Conservation (phyloP, 306 rosid genomes). For the Cicer yamashitae region DNA sequence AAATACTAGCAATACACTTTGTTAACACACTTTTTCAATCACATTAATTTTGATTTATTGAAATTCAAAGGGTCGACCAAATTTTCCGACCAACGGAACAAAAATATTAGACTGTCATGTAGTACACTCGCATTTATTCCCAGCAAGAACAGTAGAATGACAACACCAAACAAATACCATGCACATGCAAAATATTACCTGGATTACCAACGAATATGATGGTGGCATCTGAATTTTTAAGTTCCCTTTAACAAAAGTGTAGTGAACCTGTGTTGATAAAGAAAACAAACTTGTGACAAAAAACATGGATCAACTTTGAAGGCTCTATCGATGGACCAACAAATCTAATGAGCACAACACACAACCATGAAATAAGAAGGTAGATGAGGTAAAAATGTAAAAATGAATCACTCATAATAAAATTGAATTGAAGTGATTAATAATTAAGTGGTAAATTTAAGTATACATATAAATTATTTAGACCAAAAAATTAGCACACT, state of each 20-base stretch:
- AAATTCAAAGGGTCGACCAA: too few species aligned
- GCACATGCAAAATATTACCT: constrained; percentile 58
- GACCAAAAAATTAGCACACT: too few species aligned
- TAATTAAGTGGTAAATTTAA: background rate
- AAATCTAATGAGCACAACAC: constrained; percentile 6
- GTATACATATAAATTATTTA: background rate
- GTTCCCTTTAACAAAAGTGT: constrained; percentile 79
- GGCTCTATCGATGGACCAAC: background rate
- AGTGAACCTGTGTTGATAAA: constrained; percentile 62
- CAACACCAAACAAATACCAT: too few species aligned
- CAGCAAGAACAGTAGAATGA: too few species aligned
- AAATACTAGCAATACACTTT: too few species aligned
- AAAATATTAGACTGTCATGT: too few species aligned
- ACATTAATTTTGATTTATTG: too few species aligned
- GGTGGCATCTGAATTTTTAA: constrained; percentile 83
- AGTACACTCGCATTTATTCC: too few species aligned
- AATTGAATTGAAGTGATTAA: background rate
- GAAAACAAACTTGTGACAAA: constrained; percentile 1
- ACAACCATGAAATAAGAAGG: background rate
- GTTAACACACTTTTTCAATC: too few species aligned
- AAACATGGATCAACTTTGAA: background rate
- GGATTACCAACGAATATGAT: constrained; percentile 76
- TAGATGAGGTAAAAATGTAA: background rate
- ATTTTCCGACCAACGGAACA: too few species aligned
- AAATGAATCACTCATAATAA: background rate